Conservation (phyloP, 192 early-diverging fungal genomes). For the Diversispora epigaea region DNA sequence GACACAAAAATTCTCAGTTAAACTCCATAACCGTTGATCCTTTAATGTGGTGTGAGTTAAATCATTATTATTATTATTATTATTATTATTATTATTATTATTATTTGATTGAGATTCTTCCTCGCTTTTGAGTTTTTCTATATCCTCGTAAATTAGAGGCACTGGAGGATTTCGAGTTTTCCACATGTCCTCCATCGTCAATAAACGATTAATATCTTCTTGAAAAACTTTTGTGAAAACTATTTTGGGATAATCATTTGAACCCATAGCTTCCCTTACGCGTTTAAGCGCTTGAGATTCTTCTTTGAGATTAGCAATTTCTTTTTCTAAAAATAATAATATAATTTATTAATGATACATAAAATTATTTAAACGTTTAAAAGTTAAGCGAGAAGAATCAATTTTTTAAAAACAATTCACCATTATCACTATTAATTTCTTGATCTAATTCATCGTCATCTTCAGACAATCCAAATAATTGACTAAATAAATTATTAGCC, state of each 20-base stretch:
- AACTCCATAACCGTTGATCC: constrained; percentile 71
- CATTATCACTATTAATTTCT: constrained; percentile 47
- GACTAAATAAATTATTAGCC: constrained; percentile 34
- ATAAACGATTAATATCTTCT: constrained; percentile 74
- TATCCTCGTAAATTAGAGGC: constrained; percentile 59
- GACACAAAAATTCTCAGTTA: constrained; percentile 67
- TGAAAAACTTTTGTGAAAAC: constrained; percentile 84
- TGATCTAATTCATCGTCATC: constrained; percentile 52
- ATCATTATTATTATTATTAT: too few species aligned
- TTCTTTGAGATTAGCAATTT: constrained; percentile 67
- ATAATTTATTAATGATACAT: neutral
- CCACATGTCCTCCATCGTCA: constrained; percentile 91
- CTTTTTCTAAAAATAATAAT: constrained; percentile 52
- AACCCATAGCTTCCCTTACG: constrained; percentile 63
- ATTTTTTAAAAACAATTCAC: constrained; percentile 36
- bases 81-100: constrained; percentile 16
- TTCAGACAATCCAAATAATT: constrained; percentile 75
- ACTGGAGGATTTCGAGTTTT: constrained; percentile 66
- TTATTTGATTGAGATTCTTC: constrained; percentile 31
- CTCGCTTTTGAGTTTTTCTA: constrained; percentile 29
- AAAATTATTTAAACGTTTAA: too few species aligned
- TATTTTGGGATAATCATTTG: constrained; percentile 54
- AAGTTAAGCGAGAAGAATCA: neutral
- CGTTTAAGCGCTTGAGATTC: constrained; percentile 73
- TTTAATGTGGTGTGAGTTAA: constrained; percentile 36